Percentiles rank a stretch among this genome's conserved stretches.
These are phyloP conservation scores for Lipomyces starkeyi DNA, from an alignment of 805 yeast genomes.

Conservation along the genomic window DNA sequence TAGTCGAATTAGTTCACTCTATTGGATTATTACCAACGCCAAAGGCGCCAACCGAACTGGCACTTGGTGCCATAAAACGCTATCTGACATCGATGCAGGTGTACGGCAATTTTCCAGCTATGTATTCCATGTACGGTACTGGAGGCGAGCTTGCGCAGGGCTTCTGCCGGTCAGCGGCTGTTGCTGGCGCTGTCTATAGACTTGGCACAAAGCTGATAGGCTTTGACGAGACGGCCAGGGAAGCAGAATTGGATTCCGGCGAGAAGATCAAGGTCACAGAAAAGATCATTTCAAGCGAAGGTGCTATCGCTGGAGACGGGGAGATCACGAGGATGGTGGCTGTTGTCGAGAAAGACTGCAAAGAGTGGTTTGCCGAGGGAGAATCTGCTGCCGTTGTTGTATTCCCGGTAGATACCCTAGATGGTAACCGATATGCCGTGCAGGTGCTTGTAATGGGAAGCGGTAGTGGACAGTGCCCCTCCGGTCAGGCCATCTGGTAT, in stretches of 20 bases:
- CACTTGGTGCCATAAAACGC: conserved; percentile 79
- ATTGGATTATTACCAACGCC: conserved; percentile 77
- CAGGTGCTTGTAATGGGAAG: conserved; percentile 88
- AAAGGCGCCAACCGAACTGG: conserved; percentile 70
- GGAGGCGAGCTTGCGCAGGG: conserved; percentile 97
- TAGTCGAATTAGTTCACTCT: conserved; percentile 81
- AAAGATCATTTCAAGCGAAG: conserved; percentile 66
- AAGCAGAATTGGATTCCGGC: conserved; percentile 69
- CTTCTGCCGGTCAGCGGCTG: conserved; percentile 96
- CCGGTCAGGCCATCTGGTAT: conserved; percentile 91
- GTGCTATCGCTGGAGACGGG: conserved; percentile 47
- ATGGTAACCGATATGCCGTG: conserved; percentile 72
- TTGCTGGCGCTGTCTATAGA: conserved; percentile 94
- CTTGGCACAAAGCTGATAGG: conserved; percentile 68
- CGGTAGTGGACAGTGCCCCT: conserved; percentile 84
- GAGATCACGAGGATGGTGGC: conserved; percentile 78
- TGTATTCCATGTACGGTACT: conserved; percentile 92
- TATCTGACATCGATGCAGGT: conserved; percentile 85
- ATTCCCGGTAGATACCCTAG: conserved; percentile 84
- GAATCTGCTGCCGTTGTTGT: conserved; percentile 88
- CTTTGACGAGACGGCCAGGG: conserved; percentile 68
- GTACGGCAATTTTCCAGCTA: conserved; percentile 92
- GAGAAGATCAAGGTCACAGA: conserved; percentile 76
- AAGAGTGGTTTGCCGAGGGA: conserved; percentile 86
- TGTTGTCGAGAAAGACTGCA: conserved; percentile 83